Evolutionary conservation across 176 grass and related monocot species (phyloP).

Genomic region (Aegilops umbellulata): DNA sequence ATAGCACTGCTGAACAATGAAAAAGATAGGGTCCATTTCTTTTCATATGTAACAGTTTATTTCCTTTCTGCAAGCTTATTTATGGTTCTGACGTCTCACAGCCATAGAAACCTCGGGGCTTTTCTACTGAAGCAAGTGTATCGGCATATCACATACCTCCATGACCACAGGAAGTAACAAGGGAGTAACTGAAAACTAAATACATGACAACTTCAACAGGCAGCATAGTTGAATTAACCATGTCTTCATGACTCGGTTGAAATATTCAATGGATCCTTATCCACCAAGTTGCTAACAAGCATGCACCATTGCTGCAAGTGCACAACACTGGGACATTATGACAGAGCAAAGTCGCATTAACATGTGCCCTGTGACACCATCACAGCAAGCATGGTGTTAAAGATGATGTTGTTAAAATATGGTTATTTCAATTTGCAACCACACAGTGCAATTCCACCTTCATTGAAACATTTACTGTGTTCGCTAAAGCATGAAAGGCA

Average conservation of each 20-base stretch:
- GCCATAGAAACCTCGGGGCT: constrained; percentile 2
- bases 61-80: constrained; percentile 1
- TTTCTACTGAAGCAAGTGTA: neutral
- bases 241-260: constrained; percentile 4
- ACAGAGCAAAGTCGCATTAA: constrained; percentile 14
- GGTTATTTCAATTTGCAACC: neutral
- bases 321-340: neutral
- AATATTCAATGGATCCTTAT: neutral
- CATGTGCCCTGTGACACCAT: constrained; percentile 27
- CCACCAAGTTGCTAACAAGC: constrained; percentile 6
- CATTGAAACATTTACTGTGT: neutral
- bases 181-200: neutral
- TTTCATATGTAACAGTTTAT: neutral
- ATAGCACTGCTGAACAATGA: neutral
- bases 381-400: constrained; percentile 10
- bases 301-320: constrained; percentile 30
- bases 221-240: constrained; percentile 12
- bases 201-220: neutral
- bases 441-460: neutral
- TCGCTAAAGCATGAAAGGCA: neutral
- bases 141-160: neutral
- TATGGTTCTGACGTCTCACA: neutral
- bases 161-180: neutral
- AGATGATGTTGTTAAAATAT: neutral
- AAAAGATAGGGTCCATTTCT: constrained; percentile 12